These are phyloP conservation scores for Phragmites australis DNA, from an alignment of 176 grass and related monocot species.

Conservation along the genomic window DNA sequence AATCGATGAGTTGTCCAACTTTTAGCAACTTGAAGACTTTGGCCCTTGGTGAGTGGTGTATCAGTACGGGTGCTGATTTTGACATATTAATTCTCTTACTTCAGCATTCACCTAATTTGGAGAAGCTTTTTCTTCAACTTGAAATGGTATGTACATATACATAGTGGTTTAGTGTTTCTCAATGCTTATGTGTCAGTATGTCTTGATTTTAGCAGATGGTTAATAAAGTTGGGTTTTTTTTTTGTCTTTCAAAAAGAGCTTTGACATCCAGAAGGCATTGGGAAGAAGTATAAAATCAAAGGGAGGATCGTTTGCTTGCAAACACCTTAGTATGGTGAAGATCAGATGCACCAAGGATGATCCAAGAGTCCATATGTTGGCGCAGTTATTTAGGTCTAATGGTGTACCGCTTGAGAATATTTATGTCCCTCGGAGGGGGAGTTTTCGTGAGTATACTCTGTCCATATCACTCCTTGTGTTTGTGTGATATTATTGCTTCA, in stretches of 20 bases:
- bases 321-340: conserved; percentile 44
- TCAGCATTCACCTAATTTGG: conserved; percentile 33
- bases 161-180: neutral
- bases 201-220: neutral
- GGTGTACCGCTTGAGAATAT: conserved; percentile 28
- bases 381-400: conserved; percentile 28
- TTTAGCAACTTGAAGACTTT: conserved; percentile 42
- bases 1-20: conserved; percentile 30
- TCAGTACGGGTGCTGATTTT: conserved; percentile 39
- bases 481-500: neutral
- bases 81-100: conserved; percentile 30
- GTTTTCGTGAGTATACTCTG: conserved; percentile 6
- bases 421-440: conserved; percentile 27
- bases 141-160: conserved; percentile 21
- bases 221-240: conserved; percentile 14
- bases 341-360: conserved; percentile 42
- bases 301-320: conserved; percentile 40
- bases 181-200: neutral
- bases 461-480: neutral
- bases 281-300: neutral
- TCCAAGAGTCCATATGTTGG: conserved; percentile 43
- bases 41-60: conserved; percentile 47
- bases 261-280: conserved; percentile 14
- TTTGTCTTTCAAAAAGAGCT: conserved; percentile 6
- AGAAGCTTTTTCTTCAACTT: conserved; percentile 34